Percentiles rank a stretch among this genome's conserved stretches.
phyloP scores from a whole-genome alignment of 2,329 filamentous ascomycete species.

The Periglandula ipomoeae region DNA sequence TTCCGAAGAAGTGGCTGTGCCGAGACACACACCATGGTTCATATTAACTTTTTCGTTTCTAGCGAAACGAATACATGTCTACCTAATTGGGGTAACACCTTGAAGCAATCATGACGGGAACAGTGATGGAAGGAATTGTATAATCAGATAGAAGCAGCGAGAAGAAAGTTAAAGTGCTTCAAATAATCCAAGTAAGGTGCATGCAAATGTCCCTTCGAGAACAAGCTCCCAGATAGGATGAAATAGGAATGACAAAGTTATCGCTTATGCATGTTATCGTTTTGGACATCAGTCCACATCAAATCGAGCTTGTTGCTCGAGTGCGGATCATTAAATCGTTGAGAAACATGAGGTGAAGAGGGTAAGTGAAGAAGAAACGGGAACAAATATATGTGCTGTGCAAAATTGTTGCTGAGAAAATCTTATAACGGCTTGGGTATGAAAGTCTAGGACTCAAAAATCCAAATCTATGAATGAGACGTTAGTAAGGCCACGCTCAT shows the following conservation, averaged over 20 bases:
- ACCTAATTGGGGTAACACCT: neutral
- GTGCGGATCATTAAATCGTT: conserved; percentile 9
- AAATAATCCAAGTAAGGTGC: neutral
- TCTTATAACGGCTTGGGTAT: conserved; percentile 11
- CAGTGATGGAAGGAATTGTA: neutral
- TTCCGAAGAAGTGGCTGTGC: neutral
- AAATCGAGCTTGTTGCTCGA: neutral
- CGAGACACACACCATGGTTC: neutral
- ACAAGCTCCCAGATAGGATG: neutral
- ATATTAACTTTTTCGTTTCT: neutral
- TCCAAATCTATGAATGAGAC: conserved; percentile 34
- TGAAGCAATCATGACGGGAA: neutral
- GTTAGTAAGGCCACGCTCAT: conserved; percentile 15
- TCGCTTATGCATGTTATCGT: neutral
- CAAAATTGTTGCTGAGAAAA: neutral
- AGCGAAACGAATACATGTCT: neutral
- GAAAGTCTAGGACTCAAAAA: conserved; percentile 29
- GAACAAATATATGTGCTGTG: neutral
- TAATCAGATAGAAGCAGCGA: neutral
- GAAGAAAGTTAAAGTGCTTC: neutral
- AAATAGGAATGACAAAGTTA: neutral
- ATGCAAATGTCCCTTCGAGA: neutral
- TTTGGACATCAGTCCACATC: neutral
- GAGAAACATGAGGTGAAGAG: too few relatives aligned
- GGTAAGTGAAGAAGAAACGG: neutral